Conservation (phyloP, 306 rosid genomes). For the Dalbergia cochinchinensis region DNA sequence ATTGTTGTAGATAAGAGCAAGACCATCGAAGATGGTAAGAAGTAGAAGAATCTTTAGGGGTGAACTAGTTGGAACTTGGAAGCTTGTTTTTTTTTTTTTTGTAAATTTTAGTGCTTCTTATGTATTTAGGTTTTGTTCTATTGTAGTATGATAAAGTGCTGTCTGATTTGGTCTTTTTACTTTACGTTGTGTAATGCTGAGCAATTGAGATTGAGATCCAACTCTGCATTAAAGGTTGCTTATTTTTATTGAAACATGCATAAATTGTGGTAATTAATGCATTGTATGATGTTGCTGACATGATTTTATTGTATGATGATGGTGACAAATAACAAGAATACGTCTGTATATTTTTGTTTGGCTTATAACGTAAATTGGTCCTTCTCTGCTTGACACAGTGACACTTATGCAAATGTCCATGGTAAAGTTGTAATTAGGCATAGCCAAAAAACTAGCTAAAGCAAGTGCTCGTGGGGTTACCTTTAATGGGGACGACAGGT, state of each 20-base stretch:
- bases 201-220: slow-evolving; percentile 50
- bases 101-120: slow-evolving; percentile 58
- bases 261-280: slow-evolving; percentile 15
- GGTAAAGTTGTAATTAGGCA: no score
- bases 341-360: not conserved
- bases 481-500: no score
- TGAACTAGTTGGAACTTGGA: slow-evolving; percentile 21
- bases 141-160: slow-evolving; percentile 45
- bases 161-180: slow-evolving; percentile 44
- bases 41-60: slow-evolving; percentile 54
- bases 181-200: slow-evolving; percentile 25
- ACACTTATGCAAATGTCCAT: no score
- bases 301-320: not conserved
- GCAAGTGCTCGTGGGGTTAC: no score
- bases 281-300: slow-evolving; percentile 15
- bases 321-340: not conserved
- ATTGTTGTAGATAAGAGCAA: slow-evolving; percentile 61
- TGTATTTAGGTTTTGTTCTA: slow-evolving; percentile 58
- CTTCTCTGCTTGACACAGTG: not conserved
- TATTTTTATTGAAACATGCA: not conserved
- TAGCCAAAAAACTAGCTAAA: no score
- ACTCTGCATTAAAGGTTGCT: slow-evolving; percentile 28
- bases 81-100: slow-evolving; percentile 38
- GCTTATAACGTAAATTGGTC: not conserved
- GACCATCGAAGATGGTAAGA: slow-evolving; percentile 71